Conservation (phyloP, 345 rosid species). For the Bretschneidera sinensis region DNA sequence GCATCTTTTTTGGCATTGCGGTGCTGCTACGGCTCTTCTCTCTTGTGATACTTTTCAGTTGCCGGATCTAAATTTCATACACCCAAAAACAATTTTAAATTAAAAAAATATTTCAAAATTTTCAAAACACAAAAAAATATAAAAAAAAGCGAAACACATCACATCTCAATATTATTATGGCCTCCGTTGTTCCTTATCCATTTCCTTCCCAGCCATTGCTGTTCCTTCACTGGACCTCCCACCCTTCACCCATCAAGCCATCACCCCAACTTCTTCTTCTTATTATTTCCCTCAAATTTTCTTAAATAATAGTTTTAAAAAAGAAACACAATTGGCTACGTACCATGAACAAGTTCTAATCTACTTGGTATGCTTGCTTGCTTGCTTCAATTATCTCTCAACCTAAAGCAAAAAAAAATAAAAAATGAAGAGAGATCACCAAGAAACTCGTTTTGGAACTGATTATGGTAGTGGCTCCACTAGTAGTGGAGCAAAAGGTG, state of each 20-base stretch:
- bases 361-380: no score
- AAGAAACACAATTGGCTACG: constrained; percentile 11
- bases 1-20: constrained; percentile 28
- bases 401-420: not conserved
- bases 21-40: constrained; percentile 57
- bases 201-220: constrained; percentile 15
- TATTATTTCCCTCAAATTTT: no score
- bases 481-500: constrained; percentile 12
- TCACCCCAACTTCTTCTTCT: constrained; percentile 10
- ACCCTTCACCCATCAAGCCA: no score
- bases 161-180: constrained; percentile 39
- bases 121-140: constrained; percentile 1
- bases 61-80: constrained; percentile 27
- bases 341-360: constrained; percentile 8
- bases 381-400: not conserved
- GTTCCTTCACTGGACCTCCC: constrained; percentile 31
- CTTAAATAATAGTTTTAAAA: constrained; percentile 10
- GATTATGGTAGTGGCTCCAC: constrained; percentile 7
- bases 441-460: constrained; percentile 26
- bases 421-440: constrained; percentile 56
- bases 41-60: constrained; percentile 25
- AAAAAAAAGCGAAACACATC: not conserved
- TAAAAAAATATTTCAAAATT: not conserved
- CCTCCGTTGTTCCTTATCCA: constrained; percentile 44
- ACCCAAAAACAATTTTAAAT: not conserved